These are phyloP conservation scores for Trichoderma guizhouense DNA, from an alignment of 2,329 filamentous ascomycete genomes.

Conservation along the genomic window DNA sequence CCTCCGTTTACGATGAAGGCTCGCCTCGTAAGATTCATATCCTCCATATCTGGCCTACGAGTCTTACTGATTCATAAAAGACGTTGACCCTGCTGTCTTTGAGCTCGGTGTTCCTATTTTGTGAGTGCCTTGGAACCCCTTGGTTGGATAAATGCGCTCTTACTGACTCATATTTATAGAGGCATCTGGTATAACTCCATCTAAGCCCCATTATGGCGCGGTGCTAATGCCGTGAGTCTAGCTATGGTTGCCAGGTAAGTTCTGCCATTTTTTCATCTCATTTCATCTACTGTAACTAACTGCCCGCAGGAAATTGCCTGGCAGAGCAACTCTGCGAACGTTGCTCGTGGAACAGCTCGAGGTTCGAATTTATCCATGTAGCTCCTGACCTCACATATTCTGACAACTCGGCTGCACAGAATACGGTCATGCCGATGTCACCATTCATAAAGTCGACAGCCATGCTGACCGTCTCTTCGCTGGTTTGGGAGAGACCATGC, in stretches of 20 bases:
- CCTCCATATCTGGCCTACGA: neutral
- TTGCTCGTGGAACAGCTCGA: slow-evolving; percentile 33
- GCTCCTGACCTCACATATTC: neutral
- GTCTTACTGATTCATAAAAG: neutral
- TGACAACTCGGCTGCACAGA: neutral
- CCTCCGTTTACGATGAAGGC: neutral
- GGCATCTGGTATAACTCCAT: neutral
- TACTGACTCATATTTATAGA: neutral
- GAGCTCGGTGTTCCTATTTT: slow-evolving; percentile 50
- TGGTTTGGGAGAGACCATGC: slow-evolving; percentile 65
- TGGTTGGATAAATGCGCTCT: slow-evolving; percentile 30
- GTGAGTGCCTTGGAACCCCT: neutral
- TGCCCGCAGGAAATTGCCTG: slow-evolving; percentile 57
- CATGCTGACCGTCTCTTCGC: slow-evolving; percentile 78
- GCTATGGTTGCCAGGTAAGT: neutral
- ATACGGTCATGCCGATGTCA: slow-evolving; percentile 26
- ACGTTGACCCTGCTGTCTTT: slow-evolving; percentile 72
- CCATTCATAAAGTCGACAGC: slow-evolving; percentile 50
- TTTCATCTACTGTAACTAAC: neutral
- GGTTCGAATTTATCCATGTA: neutral
- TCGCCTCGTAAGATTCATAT: neutral
- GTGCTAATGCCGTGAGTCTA: neutral
- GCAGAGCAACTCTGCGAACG: slow-evolving; percentile 59
- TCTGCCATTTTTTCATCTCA: neutral
- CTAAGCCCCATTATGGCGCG: neutral